Percentiles rank a stretch among this genome's conserved stretches.
Conservation (phyloP, 208 protist genomes). For the Porcisia deanei region DNA sequence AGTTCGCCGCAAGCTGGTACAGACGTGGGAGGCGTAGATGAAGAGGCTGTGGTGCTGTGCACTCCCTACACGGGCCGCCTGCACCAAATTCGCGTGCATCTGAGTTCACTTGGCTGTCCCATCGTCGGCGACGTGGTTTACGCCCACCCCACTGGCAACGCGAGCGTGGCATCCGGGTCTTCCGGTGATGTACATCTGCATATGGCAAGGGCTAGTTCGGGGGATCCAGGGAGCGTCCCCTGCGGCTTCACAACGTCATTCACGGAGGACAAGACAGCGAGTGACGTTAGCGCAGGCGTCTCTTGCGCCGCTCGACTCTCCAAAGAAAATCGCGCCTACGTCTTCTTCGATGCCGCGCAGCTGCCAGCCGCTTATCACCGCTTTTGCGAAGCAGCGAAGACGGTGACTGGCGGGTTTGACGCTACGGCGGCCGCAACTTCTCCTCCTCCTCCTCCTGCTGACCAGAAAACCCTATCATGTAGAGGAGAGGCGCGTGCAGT, state of each 20-base stretch:
- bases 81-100: conserved; percentile 92
- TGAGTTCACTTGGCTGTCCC: conserved; percentile 66
- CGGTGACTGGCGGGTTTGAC: too few relatives aligned
- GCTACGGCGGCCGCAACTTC: neutral
- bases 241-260: neutral
- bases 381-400: neutral
- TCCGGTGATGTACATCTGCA: neutral
- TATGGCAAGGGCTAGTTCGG: too few relatives aligned
- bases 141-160: neutral
- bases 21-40: neutral
- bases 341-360: conserved; percentile 26
- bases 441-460: neutral
- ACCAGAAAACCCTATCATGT: neutral
- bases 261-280: neutral
- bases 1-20: neutral
- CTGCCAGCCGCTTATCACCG: conserved; percentile 21
- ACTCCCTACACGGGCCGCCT: conserved; percentile 90
- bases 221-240: neutral
- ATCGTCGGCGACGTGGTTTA: conserved; percentile 80
- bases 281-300: neutral
- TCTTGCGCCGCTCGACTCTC: conserved; percentile 1
- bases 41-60: conserved; percentile 65
- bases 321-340: neutral
- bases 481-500: neutral
- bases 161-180: neutral